A percentile compares a stretch with the other conserved stretches of the same genome.
Conservation (phyloP, 768 basidiomycete species). For the Chalciporus chontae region DNA sequence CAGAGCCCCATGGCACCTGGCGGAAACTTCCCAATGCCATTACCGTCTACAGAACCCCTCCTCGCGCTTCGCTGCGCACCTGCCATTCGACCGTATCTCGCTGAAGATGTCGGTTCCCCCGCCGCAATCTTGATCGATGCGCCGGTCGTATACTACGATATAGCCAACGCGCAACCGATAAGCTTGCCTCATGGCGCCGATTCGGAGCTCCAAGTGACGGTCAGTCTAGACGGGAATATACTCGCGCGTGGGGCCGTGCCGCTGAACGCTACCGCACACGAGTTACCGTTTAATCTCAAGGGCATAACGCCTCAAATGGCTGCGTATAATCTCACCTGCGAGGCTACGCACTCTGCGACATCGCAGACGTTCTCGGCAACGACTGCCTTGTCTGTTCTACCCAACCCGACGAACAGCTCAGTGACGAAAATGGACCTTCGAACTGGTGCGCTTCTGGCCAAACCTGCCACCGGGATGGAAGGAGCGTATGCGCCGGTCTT, state of each 20-base stretch:
- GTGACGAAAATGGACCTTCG: constrained; percentile 65
- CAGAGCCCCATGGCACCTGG: constrained; percentile 44
- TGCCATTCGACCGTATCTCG: constrained; percentile 57
- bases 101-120: constrained; percentile 44
- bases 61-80: constrained; percentile 58
- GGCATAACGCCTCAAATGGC: constrained; percentile 40
- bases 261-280: constrained; percentile 48
- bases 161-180: constrained; percentile 47
- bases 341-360: constrained; percentile 29
- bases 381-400: constrained; percentile 46
- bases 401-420: constrained; percentile 46
- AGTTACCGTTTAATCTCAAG: constrained; percentile 47
- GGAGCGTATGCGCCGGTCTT: constrained; percentile 50
- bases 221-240: constrained; percentile 42
- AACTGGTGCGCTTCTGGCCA: constrained; percentile 53
- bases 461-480: constrained; percentile 47
- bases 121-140: constrained; percentile 52
- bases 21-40: constrained; percentile 44
- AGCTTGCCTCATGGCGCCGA: constrained; percentile 20
- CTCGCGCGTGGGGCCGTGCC: constrained; percentile 45
- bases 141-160: constrained; percentile 43
- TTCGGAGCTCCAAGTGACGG: constrained; percentile 36
- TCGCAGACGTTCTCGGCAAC: constrained; percentile 44
- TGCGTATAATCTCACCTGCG: constrained; percentile 29
- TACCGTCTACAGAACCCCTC: constrained; percentile 38